Base-by-base conservation (phyloP, 1,284 basidiomycete species). In the Wolfiporia cocos region DNA sequence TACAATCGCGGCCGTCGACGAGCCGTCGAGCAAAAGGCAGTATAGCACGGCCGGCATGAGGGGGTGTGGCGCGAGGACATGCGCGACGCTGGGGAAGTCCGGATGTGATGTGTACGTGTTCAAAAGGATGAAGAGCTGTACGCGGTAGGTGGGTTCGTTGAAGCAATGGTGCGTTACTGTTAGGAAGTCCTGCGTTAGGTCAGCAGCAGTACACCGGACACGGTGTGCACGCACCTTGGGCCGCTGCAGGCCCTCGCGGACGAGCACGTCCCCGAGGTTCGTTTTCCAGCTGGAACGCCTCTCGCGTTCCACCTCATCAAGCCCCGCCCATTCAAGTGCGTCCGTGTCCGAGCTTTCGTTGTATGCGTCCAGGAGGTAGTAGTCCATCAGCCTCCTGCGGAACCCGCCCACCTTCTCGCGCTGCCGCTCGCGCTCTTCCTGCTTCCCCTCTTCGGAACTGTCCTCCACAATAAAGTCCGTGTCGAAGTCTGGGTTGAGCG, bases 341-440 rank as follows among this genome's bases (percentile, higher is more conserved):
- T 88, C 86, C 34, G 77, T 71, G 1, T 75, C 76, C 1, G 83
- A 85, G 24, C 71, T 75, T 55, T 86, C 85, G 52, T 84, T 83
- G 55, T 74, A 77, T 24, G 78, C 81, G 56, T 87, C 85, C 43
- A 86, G 64, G 12, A 90, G 69, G 56, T 86, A 88, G 15, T 86
- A 66, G 48, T 87, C 83, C 52, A 90, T 63, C 31, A 90, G 59
- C 15, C 76, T 71, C 44, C 78, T 66, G 44, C 83, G 69, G 54
- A 90, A 86, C 42, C 78, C 74, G 24, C 66, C 63, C 17, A 81
- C 69, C 59, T 74, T 79, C 38, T 76, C 73, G 12, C 61, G 55
- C 53, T 70, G 64, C 18, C 49, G 55, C 47, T 67, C 66, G 42
- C 72, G 68, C 28, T 68, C 68, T 42, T 70, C 71, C 51, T 71